Conservation (phyloP, 106 monocot genomes). For the Acorus gramineus region DNA sequence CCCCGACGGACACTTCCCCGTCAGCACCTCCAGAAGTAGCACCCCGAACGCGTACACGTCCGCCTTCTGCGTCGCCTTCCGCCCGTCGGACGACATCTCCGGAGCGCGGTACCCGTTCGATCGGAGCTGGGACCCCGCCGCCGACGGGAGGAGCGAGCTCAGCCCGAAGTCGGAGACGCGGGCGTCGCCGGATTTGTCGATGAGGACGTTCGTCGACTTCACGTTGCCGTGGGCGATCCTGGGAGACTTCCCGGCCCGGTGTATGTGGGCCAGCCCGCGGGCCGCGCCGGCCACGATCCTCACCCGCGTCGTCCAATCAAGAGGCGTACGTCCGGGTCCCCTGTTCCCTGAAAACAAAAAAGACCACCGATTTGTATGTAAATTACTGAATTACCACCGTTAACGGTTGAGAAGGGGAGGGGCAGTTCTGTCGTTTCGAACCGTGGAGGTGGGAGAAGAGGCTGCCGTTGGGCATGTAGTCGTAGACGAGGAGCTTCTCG, state of each 20-base stretch:
- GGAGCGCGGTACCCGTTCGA: slow-evolving; percentile 47
- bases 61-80: slow-evolving; percentile 44
- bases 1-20: slow-evolving; percentile 26
- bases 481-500: slow-evolving; percentile 70
- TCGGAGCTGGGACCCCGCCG: slow-evolving; percentile 19
- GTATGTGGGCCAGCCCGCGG: slow-evolving; percentile 40
- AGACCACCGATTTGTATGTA: too few species aligned
- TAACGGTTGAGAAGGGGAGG: too few species aligned
- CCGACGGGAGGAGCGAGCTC: slow-evolving; percentile 34
- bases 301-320: slow-evolving; percentile 52
- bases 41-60: slow-evolving; percentile 65
- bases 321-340: slow-evolving; percentile 16
- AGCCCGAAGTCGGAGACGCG: slow-evolving; percentile 58
- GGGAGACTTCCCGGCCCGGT: slow-evolving; percentile 24
- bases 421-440: background rate
- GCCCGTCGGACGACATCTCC: slow-evolving; percentile 24
- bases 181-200: slow-evolving; percentile 33
- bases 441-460: slow-evolving; percentile 33
- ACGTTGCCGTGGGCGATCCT: slow-evolving; percentile 56
- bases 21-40: slow-evolving; percentile 46
- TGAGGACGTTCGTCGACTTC: slow-evolving; percentile 51
- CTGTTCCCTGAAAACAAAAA: slow-evolving; percentile 15
- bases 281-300: slow-evolving; percentile 32
- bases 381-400: background rate
- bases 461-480: slow-evolving; percentile 49